Evolutionary conservation across 106 monocot species (phyloP).

Genomic region (Ottelia alismoides): DNA sequence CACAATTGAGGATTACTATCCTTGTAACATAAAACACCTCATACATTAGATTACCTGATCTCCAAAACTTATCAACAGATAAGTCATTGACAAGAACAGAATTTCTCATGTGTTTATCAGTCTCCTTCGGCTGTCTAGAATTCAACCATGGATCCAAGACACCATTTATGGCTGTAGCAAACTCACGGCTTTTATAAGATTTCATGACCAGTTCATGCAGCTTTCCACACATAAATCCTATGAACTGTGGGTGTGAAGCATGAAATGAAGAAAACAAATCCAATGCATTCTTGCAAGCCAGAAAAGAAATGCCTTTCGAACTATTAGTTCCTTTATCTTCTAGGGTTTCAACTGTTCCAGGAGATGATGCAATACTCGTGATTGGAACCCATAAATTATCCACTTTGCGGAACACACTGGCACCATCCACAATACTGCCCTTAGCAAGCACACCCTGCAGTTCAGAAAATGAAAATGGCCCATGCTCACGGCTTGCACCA

Average conservation of each 20-base stretch:
- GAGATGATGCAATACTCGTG: conserved; percentile 3
- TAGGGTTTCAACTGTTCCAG: not conserved
- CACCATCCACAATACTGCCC: conserved; percentile 49
- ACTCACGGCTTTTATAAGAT: conserved; percentile 90
- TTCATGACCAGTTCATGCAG: conserved; percentile 98
- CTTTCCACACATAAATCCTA: conserved; percentile 83
- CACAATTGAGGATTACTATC: too few relatives aligned
- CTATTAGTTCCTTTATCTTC: not conserved
- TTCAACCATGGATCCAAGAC: conserved; percentile 96
- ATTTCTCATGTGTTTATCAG: conserved; percentile 55
- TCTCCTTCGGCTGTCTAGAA: conserved; percentile 76
- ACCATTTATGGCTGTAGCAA: conserved; percentile 86
- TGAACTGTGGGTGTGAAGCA: conserved; percentile 60
- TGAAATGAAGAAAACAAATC: conserved; percentile 39
- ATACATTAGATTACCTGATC: conserved; percentile 75
- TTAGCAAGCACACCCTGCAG: conserved; percentile 49
- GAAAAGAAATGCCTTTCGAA: too few relatives aligned
- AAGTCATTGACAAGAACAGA: conserved; percentile 33
- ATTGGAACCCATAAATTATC: conserved; percentile 92
- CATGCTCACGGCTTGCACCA: conserved; percentile 81
- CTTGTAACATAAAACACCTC: too few relatives aligned
- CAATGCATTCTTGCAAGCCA: too few relatives aligned
- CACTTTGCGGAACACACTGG: conserved; percentile 75
- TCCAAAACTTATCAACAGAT: conserved; percentile 46
- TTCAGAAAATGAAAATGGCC: conserved; percentile 76